Evolutionary conservation across 805 yeast species (phyloP), one percentile per base, ranked within the genome.

Genomic region (Lachancea fermentati): DNA sequence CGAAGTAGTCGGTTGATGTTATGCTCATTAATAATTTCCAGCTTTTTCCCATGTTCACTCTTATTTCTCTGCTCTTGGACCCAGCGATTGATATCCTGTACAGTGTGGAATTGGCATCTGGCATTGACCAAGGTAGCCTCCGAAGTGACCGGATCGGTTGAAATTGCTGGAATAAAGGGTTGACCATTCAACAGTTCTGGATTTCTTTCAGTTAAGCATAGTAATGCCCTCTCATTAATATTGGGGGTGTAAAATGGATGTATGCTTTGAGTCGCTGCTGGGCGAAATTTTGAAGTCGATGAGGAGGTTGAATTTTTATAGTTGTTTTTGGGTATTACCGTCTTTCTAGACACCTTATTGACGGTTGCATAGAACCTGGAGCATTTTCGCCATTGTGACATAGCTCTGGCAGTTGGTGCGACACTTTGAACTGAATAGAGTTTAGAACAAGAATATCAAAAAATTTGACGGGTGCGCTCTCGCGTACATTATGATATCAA

Each of bases 221-320:
- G 33, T 12, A 39, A 30, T 14, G 57, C 50, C 32, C 49, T 50
- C 33, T 58, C 63, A 6, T 47, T 30, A 4, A 40, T 19, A 19
- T 49, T 45, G 11, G 58, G 55, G 9, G 34, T 38, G 38, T 57
- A 60, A 41, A 56, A 58, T 6, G 62, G 58, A 36, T 60, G 63
- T 3, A 49, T 37, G 3, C 51, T 42, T 19, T 49, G 46, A 12
- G 38, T 39, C 4, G 54, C 43, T 19, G 31, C 26, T 8, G 44
- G 71, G 26, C 26, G 9, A 7, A 22, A 7, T 22, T 7, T 22
- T 22, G 26, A 22, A 22, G 9, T 22, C 9, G 7, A 7, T 22
- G 26, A 11, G 26, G 26, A 30, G 5, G 36, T 14, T 5, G 26
- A 3, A 8, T 13, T 16, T 17, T 19, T 35, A 26, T 34, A 8